Percentiles rank a stretch among this genome's conserved stretches.
phyloP scores from a whole-genome alignment of 164 flowering plant genomes.

The Kingdonia uniflora region DNA sequence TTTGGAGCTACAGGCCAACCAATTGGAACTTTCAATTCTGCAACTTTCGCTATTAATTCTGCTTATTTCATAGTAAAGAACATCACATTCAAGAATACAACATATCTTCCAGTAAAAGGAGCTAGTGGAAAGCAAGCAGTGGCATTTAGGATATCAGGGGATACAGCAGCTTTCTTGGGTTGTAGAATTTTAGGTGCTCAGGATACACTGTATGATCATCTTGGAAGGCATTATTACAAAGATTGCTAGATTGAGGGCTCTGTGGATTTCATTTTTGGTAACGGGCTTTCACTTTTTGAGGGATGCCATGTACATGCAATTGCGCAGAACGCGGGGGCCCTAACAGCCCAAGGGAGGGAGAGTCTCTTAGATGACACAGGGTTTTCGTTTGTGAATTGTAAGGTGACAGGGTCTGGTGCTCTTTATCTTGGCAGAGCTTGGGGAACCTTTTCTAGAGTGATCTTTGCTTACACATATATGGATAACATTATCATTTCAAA shows the following conservation, averaged over 20 bases:
- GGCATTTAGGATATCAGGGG: conserved; percentile 46
- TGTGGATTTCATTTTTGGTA: conserved; percentile 57
- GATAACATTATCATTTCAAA: conserved; percentile 38
- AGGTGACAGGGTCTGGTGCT: conserved; percentile 52
- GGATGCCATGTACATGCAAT: conserved; percentile 45
- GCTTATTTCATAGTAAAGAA: conserved; percentile 46
- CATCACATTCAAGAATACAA: conserved; percentile 52
- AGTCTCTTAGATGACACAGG: conserved; percentile 49
- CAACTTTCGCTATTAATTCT: conserved; percentile 45
- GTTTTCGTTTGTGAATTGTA: conserved; percentile 55
- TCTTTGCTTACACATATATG: conserved; percentile 60
- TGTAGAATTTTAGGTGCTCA: conserved; percentile 52
- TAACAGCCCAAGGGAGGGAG: conserved; percentile 50
- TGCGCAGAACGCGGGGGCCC: conserved; percentile 30
- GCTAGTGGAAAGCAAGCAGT: conserved; percentile 54
- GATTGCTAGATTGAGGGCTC: conserved; percentile 59
- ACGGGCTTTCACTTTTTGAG: conserved; percentile 39
- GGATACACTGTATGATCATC: conserved; percentile 55
- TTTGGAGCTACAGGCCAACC: conserved; percentile 29
- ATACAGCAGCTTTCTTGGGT: conserved; percentile 36
- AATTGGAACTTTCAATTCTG: conserved; percentile 43
- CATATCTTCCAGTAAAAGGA: conserved; percentile 37
- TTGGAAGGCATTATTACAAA: conserved; percentile 52
- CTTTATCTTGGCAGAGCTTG: conserved; percentile 59
- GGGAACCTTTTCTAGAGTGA: conserved; percentile 60